Evolutionary conservation across 2,329 filamentous ascomycete species (phyloP).

Genomic region (Hymenoscyphus albidus): DNA sequence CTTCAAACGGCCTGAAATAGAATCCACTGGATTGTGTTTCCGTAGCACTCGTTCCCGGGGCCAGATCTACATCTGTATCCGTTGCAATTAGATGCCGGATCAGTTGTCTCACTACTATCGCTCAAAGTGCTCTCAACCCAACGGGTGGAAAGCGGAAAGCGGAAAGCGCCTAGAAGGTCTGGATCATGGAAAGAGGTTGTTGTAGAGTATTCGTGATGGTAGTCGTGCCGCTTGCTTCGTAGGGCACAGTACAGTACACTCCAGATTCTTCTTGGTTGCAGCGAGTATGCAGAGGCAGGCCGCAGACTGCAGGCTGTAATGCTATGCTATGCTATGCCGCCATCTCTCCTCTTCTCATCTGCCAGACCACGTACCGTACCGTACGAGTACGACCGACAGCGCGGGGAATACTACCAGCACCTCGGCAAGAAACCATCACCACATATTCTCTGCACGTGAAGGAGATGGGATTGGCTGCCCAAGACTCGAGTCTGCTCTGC

Average conservation of each 20-base stretch:
- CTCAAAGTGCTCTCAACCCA: not conserved
- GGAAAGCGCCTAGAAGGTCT: not conserved
- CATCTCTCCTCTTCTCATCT: not conserved
- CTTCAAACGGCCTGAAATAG: constrained; percentile 26
- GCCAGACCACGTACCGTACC: not conserved
- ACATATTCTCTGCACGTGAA: not conserved
- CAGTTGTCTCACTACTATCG: not conserved
- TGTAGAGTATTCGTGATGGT: not conserved
- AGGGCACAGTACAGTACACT: no score
- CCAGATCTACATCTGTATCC: not conserved
- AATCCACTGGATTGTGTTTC: constrained; percentile 9
- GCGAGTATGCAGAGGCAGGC: not conserved
- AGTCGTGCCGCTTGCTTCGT: not conserved
- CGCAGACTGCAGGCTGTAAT: not conserved
- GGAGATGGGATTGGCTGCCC: not conserved
- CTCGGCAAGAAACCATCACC: not conserved
- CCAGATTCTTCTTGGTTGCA: not conserved
- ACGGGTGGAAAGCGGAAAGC: not conserved
- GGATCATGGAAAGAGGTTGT: not conserved
- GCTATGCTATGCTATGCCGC: not conserved
- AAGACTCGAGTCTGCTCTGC: not conserved
- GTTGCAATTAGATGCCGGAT: not conserved
- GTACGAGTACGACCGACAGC: constrained; percentile 2
- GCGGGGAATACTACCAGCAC: constrained; percentile 1
- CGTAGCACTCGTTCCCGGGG: not conserved